phyloP scores from a whole-genome alignment of 129 eudicot genomes.

The Erigeron canadensis region DNA sequence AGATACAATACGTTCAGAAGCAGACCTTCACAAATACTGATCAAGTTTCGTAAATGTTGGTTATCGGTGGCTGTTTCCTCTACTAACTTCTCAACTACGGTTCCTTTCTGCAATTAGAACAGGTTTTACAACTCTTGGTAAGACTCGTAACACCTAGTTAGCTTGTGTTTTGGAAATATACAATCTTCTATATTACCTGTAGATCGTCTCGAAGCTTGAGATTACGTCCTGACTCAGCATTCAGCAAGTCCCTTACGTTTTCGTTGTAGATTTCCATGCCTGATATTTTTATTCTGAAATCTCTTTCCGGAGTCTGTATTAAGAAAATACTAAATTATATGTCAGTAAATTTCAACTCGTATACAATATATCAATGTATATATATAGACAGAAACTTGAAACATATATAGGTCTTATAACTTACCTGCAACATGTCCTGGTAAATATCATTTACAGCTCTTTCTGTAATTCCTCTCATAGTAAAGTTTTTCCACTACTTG shows the following conservation, averaged over 20 bases:
- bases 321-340: conserved; percentile 9
- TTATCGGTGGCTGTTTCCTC: conserved; percentile 91
- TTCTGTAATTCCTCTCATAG: conserved; percentile 97
- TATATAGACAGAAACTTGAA: not conserved
- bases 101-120: conserved; percentile 79
- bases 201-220: conserved; percentile 98
- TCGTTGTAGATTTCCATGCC: conserved; percentile 94
- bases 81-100: conserved; percentile 87
- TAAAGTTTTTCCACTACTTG: conserved; percentile 97
- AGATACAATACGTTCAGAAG: not conserved
- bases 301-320: conserved; percentile 85
- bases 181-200: conserved; percentile 53
- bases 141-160: no score
- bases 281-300: conserved; percentile 73
- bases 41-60: conserved; percentile 69
- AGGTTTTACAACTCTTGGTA: not conserved
- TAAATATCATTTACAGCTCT: conserved; percentile 87
- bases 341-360: not conserved
- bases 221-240: conserved; percentile 86
- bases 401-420: conserved; percentile 13
- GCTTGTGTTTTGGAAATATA: not conserved
- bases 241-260: conserved; percentile 84
- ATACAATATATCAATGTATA: no score
- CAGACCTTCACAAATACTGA: conserved; percentile 54
- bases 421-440: conserved; percentile 73